A percentile compares a stretch with the other conserved stretches of the same genome.
These are phyloP conservation scores for Ormosia semicastrata DNA, from an alignment of 306 rosid genomes.

Conservation along the genomic window DNA sequence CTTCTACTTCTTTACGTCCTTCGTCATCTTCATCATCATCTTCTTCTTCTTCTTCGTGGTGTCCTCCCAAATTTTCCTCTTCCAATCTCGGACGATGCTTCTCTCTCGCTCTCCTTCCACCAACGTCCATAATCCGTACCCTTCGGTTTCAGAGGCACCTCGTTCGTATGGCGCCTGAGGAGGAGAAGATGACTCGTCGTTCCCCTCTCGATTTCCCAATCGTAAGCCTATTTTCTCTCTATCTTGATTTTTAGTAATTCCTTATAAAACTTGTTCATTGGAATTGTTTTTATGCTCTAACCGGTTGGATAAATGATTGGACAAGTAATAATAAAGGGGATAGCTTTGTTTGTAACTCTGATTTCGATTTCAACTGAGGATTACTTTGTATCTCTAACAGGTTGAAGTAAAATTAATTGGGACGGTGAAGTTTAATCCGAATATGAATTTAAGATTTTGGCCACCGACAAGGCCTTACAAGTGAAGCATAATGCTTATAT, in stretches of 20 bases:
- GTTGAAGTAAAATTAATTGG: not conserved
- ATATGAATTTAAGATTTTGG: not conserved
- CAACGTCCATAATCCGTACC: not conserved
- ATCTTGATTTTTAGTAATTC: not conserved
- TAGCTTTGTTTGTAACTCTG: not conserved
- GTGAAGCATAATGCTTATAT: not conserved
- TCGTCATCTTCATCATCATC: not conserved
- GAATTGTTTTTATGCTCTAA: not conserved
- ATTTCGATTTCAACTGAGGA: not conserved
- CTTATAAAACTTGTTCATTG: not conserved
- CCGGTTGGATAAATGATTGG: not conserved
- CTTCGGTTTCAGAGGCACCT: conserved; percentile 38
- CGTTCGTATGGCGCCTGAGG: conserved; percentile 87
- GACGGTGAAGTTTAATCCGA: not conserved
- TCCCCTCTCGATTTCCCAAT: conserved; percentile 83
- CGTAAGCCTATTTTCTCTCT: conserved; percentile 29
- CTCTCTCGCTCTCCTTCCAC: not conserved
- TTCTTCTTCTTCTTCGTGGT: not conserved
- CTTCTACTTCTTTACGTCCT: not conserved
- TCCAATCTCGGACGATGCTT: not conserved
- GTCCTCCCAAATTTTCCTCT: not conserved
- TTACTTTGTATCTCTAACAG: not conserved
- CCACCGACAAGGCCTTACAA: not conserved
- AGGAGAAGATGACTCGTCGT: conserved; percentile 80
- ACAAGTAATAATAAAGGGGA: not conserved